Base-by-base conservation (phyloP, 352 stramenopile species). In the Pythium phragmiticola region DNA sequence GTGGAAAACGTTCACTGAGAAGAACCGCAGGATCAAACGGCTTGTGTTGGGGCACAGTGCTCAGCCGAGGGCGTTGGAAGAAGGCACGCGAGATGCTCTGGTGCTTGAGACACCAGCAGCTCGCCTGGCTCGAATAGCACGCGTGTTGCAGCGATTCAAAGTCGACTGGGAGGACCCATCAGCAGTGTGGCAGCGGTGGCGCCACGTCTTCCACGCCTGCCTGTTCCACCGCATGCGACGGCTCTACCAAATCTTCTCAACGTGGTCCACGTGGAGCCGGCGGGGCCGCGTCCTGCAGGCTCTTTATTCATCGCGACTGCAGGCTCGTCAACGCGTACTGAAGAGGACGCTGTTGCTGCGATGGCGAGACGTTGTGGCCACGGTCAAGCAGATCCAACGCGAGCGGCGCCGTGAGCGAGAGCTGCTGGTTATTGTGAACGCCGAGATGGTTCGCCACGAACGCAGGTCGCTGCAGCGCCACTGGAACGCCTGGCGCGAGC, bases 151-250 rank as follows among this genome's bases (percentile, higher is more conserved):
- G 60, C 78, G 68, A 17, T 78, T 81, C 7, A 56, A 76, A 9
- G 37, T 84, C 45, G 62, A 64, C 7, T 90, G 78, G 76, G 9
- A 47, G 6, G 65, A 84, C 14, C 33, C 74, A 14, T 53, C 56
- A 8, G 59, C 62, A 34, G 63, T 73, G 9, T 91, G 82, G 82
- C 73, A 76, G 49, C 72, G 74, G 1, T 91, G 82, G 80, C 70
- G 82, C 5, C 75, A 79, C 39, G 51, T 74, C 33, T 91, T 88
- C 54, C 82, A 91, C 56, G 78, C 82, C 2, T 56, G 74, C 23
- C 58, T 89, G 21, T 91, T 89, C 57, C 78, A 78, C 53, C 71
- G 82, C 0, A 74, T 91, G 37, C 78, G 78, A 7, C 56, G 48
- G 4, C 47, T 80, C 2, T 69, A 86, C 23, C 43, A 55, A 4